Evolutionary conservation across 2,329 filamentous ascomycete genomes (phyloP).

Genomic region (Claviceps sp.): DNA sequence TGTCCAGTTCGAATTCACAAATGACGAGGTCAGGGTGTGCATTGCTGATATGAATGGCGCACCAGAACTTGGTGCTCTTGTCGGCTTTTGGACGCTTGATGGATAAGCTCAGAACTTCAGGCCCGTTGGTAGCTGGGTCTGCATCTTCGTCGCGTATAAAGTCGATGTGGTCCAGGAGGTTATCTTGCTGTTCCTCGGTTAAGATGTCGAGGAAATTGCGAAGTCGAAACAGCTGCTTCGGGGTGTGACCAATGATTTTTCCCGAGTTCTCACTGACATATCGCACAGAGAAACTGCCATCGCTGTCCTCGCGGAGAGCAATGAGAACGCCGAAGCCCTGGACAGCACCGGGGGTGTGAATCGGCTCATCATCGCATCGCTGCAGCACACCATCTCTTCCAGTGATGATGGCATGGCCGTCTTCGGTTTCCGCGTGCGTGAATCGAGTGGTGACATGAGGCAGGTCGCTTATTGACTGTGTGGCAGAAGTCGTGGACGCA

Average conservation of each 20-base stretch:
- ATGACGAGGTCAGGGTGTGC: conserved; percentile 58
- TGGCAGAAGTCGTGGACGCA: conserved; percentile 10
- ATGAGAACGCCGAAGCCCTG: conserved; percentile 71
- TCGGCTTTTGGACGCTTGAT: conserved; percentile 43
- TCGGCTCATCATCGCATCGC: conserved; percentile 81
- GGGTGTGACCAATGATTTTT: conserved; percentile 61
- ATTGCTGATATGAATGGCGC: conserved; percentile 66
- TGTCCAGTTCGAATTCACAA: conserved; percentile 80
- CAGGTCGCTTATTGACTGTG: conserved; percentile 21
- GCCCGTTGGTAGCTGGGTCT: conserved; percentile 62
- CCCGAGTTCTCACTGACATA: conserved; percentile 73
- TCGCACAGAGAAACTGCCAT: conserved; percentile 55
- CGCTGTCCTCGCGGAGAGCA: conserved; percentile 56
- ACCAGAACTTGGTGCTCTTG: conserved; percentile 63
- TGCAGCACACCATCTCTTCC: conserved; percentile 63
- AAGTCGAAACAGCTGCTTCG: conserved; percentile 60
- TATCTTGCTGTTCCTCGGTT: conserved; percentile 71
- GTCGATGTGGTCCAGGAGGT: conserved; percentile 73
- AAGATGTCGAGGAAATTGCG: conserved; percentile 73
- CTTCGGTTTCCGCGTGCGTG: conserved; percentile 61
- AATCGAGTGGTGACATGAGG: conserved; percentile 58
- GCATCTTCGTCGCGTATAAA: conserved; percentile 75
- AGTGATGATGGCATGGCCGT: conserved; percentile 72
- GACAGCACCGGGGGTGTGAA: conserved; percentile 71
- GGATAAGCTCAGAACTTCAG: conserved; percentile 73